Percentiles rank a stretch among this genome's conserved stretches.
Evolutionary conservation across 176 grass and related monocot species (phyloP).

Genomic region (Alloteropsis semialata): DNA sequence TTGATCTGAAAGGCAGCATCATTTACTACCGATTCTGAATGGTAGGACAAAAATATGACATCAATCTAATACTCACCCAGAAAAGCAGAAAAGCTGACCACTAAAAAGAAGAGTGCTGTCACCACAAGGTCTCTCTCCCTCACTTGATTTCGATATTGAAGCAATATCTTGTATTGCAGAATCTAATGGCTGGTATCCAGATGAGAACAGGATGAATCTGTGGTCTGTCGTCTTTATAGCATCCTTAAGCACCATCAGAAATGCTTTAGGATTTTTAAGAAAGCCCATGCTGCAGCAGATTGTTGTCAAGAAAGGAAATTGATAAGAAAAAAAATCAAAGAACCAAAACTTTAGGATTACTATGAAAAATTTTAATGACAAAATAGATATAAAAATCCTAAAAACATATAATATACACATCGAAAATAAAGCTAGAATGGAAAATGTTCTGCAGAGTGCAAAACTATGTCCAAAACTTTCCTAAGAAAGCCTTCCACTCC

Average conservation of each 20-base stretch:
- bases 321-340: background rate
- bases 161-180: constrained; percentile 55
- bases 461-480: background rate
- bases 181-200: constrained; percentile 80
- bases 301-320: background rate
- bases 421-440: background rate
- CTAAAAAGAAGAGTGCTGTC: constrained; percentile 64
- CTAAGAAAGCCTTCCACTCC: too few relatives aligned
- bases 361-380: background rate
- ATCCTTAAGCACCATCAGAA: constrained; percentile 67
- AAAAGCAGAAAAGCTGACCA: constrained; percentile 70
- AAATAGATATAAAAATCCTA: background rate
- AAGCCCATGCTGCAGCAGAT: constrained; percentile 89
- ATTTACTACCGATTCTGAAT: background rate
- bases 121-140: background rate
- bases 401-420: background rate
- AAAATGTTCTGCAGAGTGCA: background rate
- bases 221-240: constrained; percentile 57
- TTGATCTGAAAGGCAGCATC: constrained; percentile 50
- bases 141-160: constrained; percentile 34
- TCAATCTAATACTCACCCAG: constrained; percentile 53
- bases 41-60: constrained; percentile 3
- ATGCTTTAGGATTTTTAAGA: constrained; percentile 79
- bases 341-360: background rate
- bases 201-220: constrained; percentile 72